phyloP scores from a whole-genome alignment of 2,329 filamentous ascomycete genomes.

The Pestalotiopsis sp. region DNA sequence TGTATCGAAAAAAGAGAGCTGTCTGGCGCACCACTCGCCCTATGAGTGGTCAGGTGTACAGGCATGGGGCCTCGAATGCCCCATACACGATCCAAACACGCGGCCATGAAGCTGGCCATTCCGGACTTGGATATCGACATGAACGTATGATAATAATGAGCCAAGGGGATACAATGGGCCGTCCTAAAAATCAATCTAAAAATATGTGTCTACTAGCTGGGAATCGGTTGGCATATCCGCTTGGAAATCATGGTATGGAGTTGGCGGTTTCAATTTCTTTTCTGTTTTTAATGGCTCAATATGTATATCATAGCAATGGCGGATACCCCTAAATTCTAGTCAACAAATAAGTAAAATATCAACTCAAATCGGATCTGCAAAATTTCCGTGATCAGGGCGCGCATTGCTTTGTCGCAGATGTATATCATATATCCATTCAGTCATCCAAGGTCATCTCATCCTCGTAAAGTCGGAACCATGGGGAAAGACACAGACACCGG shows the following conservation, averaged over 20 bases:
- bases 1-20: background rate
- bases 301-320: background rate
- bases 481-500: background rate
- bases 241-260: background rate
- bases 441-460: background rate
- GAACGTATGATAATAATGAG: background rate
- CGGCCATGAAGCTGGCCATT: background rate
- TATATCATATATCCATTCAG: background rate
- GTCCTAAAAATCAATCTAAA: background rate
- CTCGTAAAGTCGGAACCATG: background rate
- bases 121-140: background rate
- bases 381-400: background rate
- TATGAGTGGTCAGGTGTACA: background rate
- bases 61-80: background rate
- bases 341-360: background rate
- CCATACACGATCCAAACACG: background rate
- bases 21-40: background rate
- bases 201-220: background rate
- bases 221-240: background rate
- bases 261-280: background rate
- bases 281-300: background rate
- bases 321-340: background rate
- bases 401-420: background rate
- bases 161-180: background rate
- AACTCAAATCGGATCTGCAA: background rate